Base-by-base conservation (phyloP, 2,329 filamentous ascomycete species). In the Sporothrix mexicana region DNA sequence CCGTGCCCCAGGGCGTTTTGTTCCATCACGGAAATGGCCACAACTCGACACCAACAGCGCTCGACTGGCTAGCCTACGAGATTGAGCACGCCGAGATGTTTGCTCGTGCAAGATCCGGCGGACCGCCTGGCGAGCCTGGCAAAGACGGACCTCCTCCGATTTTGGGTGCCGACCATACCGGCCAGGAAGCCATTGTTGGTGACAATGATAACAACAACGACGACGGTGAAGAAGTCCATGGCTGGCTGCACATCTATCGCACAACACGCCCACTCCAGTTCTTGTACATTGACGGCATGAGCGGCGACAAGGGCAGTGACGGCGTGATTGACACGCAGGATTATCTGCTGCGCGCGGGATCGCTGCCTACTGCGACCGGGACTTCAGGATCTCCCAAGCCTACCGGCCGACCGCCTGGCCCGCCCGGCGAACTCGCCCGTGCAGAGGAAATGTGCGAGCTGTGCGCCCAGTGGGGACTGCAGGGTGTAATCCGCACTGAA, bases 51-150 rank as follows among this genome's bases (percentile, higher is more conserved):
- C 85, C 92, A 0, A 80, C 82, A 1, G 85, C 83, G 0, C 72
- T 72, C 30, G 90, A 93, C 77, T 94, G 92, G 91, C 83, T 94
- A 1, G 92, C 92, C 0, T 94, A 93, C 77, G 92, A 94, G 78
- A 87, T 91, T 8, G 92, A 94, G 76, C 92, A 94, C 80, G 90
- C 92, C 0, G 84, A 91, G 75, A 79, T 84, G 2, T 94, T 94
- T 80, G 89, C 91, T 0, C 79, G 79, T 10, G 30, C 23, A 53
- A 68, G 25, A 30, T n/a, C 36, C 5, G 66, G 47, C 41, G 36
- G 23, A 15, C 62, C 17, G 20, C n/a, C 10, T 3, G 55, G 45
- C 6, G 43, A 43, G 20, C 51, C 69, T 15, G 57, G 62, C 30
- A 36, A 36, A 36, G 30, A 36, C 10, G 59, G 59, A 15, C 36